Percentiles rank a stretch among this genome's conserved stretches.
Evolutionary conservation across 352 stramenopile genomes (phyloP).

Genomic region (Pythium aristosporum): DNA sequence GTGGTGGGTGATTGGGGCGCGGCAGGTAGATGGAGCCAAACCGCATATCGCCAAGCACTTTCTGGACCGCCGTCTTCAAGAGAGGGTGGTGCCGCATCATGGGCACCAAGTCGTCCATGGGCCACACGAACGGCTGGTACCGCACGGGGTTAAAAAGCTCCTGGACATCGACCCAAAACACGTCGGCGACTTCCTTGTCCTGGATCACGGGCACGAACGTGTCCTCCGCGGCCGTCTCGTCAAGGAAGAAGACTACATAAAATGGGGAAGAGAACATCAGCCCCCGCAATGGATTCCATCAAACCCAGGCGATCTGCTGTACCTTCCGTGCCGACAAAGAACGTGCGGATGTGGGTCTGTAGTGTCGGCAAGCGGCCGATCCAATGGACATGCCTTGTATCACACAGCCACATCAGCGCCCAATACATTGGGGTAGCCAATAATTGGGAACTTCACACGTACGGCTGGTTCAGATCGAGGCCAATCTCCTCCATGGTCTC

Average conservation of each 20-base stretch:
- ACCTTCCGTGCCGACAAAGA: slow-evolving; percentile 75
- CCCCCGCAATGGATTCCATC: not conserved
- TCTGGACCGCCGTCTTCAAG: slow-evolving; percentile 32
- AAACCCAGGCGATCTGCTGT: not conserved
- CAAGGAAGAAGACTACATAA: slow-evolving; percentile 71
- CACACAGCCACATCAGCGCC: not conserved
- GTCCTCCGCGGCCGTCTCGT: slow-evolving; percentile 44
- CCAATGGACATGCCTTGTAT: slow-evolving; percentile 58
- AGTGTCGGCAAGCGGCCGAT: slow-evolving; percentile 59
- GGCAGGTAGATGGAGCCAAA: slow-evolving; percentile 80
- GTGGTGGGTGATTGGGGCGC: slow-evolving; percentile 37
- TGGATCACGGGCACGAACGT: slow-evolving; percentile 55
- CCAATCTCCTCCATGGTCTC: slow-evolving; percentile 86
- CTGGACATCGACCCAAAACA: slow-evolving; percentile 82
- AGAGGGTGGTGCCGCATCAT: slow-evolving; percentile 34
- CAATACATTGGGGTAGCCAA: not conserved
- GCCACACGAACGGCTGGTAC: slow-evolving; percentile 59
- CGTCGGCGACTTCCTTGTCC: slow-evolving; percentile 67
- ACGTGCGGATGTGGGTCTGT: slow-evolving; percentile 58
- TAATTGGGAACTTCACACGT: slow-evolving; percentile 21
- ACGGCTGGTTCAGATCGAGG: slow-evolving; percentile 57
- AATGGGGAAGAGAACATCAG: not conserved
- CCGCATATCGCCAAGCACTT: slow-evolving; percentile 50
- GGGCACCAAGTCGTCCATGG: slow-evolving; percentile 57
- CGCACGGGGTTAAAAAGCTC: slow-evolving; percentile 63